Percentiles rank a stretch among this genome's conserved stretches.
Conservation (phyloP, 805 yeast genomes). For the Yamadazyma ubonensis region DNA sequence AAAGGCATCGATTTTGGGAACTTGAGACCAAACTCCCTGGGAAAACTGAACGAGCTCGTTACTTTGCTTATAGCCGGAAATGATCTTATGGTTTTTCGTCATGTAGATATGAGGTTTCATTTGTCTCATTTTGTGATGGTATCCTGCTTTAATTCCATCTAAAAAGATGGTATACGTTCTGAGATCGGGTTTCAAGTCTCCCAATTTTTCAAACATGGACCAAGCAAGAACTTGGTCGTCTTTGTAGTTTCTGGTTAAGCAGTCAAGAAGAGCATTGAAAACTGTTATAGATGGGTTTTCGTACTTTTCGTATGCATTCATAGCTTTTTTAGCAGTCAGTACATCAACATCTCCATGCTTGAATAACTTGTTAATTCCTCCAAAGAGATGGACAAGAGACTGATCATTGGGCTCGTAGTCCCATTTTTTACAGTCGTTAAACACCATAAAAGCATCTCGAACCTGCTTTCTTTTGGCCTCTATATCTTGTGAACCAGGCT, state of each 20-base stretch:
- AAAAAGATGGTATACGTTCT: slow-evolving; percentile 41
- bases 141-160: slow-evolving; percentile 25
- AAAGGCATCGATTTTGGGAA: not conserved
- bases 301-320: slow-evolving; percentile 21
- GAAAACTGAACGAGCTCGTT: slow-evolving; percentile 22
- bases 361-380: slow-evolving; percentile 32
- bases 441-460: slow-evolving; percentile 49
- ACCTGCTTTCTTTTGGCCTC: slow-evolving; percentile 27
- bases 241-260: slow-evolving; percentile 32
- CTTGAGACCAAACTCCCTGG: slow-evolving; percentile 1
- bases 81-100: slow-evolving; percentile 18
- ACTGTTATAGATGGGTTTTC: slow-evolving; percentile 19
- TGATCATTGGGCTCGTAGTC: slow-evolving; percentile 52
- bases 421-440: slow-evolving; percentile 61
- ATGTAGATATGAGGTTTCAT: slow-evolving; percentile 15
- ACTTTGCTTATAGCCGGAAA: slow-evolving; percentile 27
- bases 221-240: slow-evolving; percentile 36
- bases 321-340: slow-evolving; percentile 19
- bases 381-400: slow-evolving; percentile 34
- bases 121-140: slow-evolving; percentile 1
- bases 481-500: not conserved
- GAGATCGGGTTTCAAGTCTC: slow-evolving; percentile 24
- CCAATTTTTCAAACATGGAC: slow-evolving; percentile 31
- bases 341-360: slow-evolving; percentile 33
- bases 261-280: slow-evolving; percentile 38